Base-by-base conservation (phyloP, 2,329 filamentous ascomycete species). In the Clonostachys rhizophaga region DNA sequence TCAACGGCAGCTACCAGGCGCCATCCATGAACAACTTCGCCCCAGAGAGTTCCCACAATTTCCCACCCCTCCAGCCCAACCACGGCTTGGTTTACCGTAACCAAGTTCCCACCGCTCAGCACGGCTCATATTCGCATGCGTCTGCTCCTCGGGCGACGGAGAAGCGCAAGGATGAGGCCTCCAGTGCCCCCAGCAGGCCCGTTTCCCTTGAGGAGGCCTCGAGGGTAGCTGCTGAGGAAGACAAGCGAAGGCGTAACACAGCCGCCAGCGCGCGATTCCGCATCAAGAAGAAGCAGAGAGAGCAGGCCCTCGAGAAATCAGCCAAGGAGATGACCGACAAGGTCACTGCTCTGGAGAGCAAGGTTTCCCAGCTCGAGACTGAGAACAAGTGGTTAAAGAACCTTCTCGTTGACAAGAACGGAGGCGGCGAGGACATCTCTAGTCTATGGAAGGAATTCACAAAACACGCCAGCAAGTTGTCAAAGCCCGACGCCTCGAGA, bases 251-350 rank as follows among this genome's bases (percentile, higher is more conserved):
- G 49, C 84, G 90, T 53, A 95, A 95, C 70, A 95, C 91, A 3
- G 90, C 90, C 34, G 90, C 90, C 47, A 91, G 86, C 54, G 90
- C 90, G 16, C 86, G 90, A 44, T 95, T 95, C 78, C 86, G 90
- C 50, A 83, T 94, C 63, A 95, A 95, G 83, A 95, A 95, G 85
- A 95, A 95, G 81, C 89, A 94, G 70, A 86, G 90, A 44, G 90
- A 95, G 72, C 87, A 91, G 66, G 86, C 88, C 9, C 81, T 95
- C 45, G 89, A 92, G 67, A 83, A 83, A 59, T 86, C 83, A 5
- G 85, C 89, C 58, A 90, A 91, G 67, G 90, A 95, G 55, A 88
- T 92, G 69, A 81, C 81, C 30, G 87, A 94, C 42, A 91, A 91
- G 70, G 87, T 91, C 45, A 74, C 80, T 16, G 73, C 75, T 16